Conservation (phyloP, 1,284 basidiomycete species). For the Pseudozyma hubeiensis region DNA sequence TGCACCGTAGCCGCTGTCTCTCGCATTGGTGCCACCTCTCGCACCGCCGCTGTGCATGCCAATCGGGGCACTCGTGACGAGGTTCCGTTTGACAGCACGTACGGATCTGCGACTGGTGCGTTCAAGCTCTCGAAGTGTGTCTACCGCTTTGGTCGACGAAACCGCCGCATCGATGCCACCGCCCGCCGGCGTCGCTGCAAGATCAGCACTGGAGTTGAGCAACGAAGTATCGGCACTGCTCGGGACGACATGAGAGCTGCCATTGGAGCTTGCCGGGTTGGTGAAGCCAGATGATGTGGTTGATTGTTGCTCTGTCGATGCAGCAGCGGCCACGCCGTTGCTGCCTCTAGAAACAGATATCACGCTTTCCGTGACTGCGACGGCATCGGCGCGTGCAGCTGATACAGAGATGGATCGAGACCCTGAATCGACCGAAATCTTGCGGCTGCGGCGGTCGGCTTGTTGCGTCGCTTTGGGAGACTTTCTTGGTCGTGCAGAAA, state of each 20-base stretch:
- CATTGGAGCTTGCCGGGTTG: conserved; percentile 1
- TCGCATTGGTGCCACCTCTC: background rate
- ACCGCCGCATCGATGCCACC: background rate
- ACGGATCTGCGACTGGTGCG: conserved; percentile 7
- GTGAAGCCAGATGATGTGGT: conserved; percentile 16
- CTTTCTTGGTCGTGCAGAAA: background rate
- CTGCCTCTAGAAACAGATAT: conserved; percentile 8
- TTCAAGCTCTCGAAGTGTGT: conserved; percentile 25
- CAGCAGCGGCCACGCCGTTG: background rate
- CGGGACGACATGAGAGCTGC: conserved; percentile 8
- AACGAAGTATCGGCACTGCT: conserved; percentile 21
- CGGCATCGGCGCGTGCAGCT: conserved; percentile 20
- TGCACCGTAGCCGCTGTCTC: conserved; percentile 19
- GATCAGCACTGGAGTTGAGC: conserved; percentile 5
- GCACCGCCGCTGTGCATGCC: background rate
- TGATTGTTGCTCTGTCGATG: conserved; percentile 1
- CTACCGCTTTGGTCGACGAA: conserved; percentile 18
- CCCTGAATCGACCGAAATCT: conserved; percentile 37
- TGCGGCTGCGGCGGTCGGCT: conserved; percentile 17
- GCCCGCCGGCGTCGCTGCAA: background rate
- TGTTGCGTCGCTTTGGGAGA: background rate
- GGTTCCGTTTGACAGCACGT: conserved; percentile 17
- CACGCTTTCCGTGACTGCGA: conserved; percentile 28
- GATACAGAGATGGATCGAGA: conserved; percentile 34
- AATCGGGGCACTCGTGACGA: conserved; percentile 11